Evolutionary conservation across 176 grass and related monocot species (phyloP).

Genomic region (Cocos nucifera): DNA sequence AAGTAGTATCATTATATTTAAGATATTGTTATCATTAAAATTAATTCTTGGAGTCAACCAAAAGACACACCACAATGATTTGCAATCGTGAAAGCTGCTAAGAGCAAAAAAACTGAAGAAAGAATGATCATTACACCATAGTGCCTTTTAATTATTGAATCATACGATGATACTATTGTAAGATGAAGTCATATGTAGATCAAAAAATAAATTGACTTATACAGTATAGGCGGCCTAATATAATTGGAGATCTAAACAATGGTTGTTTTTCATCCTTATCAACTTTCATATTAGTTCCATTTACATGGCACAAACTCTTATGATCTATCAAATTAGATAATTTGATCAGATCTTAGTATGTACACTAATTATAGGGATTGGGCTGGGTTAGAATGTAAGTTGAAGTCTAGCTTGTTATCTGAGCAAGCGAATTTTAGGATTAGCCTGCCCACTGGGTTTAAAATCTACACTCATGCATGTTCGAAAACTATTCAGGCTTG

Average conservation of each 20-base stretch:
- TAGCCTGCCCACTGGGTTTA: no score
- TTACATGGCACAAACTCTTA: not conserved
- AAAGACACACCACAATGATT: not conserved
- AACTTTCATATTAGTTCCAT: not conserved
- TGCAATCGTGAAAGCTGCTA: not conserved
- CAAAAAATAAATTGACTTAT: not conserved
- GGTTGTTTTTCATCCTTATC: not conserved
- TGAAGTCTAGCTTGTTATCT: no score
- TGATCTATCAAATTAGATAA: not conserved
- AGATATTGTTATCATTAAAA: no score
- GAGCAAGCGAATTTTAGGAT: no score
- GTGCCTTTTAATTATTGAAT: not conserved
- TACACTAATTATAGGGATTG: no score
- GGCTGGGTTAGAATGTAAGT: no score
- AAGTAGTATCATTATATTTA: not conserved
- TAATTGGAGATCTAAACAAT: not conserved
- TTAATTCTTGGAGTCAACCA: no score
- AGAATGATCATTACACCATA: not conserved
- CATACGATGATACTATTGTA: not conserved
- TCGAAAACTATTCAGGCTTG: no score
- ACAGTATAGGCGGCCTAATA: not conserved
- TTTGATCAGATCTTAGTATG: no score
- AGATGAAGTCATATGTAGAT: no score
- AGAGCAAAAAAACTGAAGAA: not conserved
- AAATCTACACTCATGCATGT: no score